These are phyloP conservation scores for Proliferodiscus dingleyae DNA, from an alignment of 2,329 filamentous ascomycete genomes.

Conservation along the genomic window DNA sequence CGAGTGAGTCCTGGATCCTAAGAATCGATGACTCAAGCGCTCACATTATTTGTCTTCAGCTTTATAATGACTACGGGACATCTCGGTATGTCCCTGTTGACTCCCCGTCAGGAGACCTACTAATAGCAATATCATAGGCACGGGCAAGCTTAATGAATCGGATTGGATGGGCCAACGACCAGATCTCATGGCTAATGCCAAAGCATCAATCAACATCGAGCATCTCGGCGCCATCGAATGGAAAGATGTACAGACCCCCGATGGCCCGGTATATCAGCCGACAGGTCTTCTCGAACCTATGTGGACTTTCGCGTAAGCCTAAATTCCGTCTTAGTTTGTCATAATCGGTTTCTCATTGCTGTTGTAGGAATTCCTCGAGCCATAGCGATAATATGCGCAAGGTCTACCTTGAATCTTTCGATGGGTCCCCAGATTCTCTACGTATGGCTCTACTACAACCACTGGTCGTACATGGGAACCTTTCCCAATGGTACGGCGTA, in stretches of 20 bases:
- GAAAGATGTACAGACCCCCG: background rate
- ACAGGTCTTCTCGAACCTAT: background rate
- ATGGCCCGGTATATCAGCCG: background rate
- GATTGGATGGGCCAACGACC: background rate
- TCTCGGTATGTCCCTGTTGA: background rate
- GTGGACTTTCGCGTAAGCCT: background rate
- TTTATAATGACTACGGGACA: background rate
- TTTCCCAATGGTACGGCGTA: background rate
- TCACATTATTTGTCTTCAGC: background rate
- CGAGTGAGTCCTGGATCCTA: background rate
- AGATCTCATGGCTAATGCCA: background rate
- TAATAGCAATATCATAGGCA: background rate
- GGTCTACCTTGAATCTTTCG: background rate
- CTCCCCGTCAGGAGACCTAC: background rate
- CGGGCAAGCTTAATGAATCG: background rate
- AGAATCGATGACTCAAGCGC: background rate
- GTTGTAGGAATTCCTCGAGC: background rate
- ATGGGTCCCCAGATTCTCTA: background rate
- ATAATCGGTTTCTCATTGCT: background rate
- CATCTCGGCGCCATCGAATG: background rate
- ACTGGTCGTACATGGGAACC: background rate
- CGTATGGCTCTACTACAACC: background rate
- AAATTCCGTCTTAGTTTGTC: background rate
- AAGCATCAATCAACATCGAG: slow-evolving; percentile 1
- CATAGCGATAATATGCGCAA: background rate